A percentile compares a stretch with the other conserved stretches of the same genome.
Evolutionary conservation across 192 early-diverging fungal species (phyloP).

Genomic region (Coemansia sp.): DNA sequence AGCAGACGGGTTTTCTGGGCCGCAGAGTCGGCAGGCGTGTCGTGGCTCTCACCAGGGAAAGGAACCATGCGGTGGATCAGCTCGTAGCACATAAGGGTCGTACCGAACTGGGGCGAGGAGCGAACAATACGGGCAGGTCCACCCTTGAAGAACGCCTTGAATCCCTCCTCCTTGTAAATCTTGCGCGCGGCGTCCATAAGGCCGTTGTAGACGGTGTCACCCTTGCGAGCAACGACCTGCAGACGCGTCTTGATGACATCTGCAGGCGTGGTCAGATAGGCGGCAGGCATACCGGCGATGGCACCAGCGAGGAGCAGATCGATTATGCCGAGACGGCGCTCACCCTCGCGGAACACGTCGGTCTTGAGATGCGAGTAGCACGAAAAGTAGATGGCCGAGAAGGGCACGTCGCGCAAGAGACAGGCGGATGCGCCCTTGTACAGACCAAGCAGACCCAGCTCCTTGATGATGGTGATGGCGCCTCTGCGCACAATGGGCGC

Average conservation of each 20-base stretch:
- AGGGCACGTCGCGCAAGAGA: conserved; percentile 92
- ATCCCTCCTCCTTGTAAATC: conserved; percentile 89
- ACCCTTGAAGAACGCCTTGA: conserved; percentile 96
- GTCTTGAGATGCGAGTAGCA: conserved; percentile 97
- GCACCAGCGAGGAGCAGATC: conserved; percentile 84
- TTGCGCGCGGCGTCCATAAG: conserved; percentile 83
- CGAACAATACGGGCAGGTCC: conserved; percentile 90
- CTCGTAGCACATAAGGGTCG: conserved; percentile 93
- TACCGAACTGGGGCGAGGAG: conserved; percentile 96
- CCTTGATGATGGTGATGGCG: conserved; percentile 84
- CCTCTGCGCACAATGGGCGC: conserved; percentile 59
- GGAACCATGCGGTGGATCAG: conserved; percentile 71
- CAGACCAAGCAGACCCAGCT: conserved; percentile 87
- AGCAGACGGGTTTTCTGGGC: conserved; percentile 27
- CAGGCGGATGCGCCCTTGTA: conserved; percentile 95
- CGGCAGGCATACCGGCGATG: conserved; percentile 91
- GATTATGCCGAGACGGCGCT: conserved; percentile 61
- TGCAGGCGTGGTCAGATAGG: conserved; percentile 95
- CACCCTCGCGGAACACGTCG: conserved; percentile 85
- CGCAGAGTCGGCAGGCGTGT: conserved; percentile 15
- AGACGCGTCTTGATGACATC: conserved; percentile 98
- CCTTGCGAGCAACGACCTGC: conserved; percentile 88
- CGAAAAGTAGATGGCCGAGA: conserved; percentile 97
- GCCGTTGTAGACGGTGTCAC: conserved; percentile 85
- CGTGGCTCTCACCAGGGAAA: conserved; percentile 52